phyloP scores from a whole-genome alignment of 352 stramenopile species.

The Pythium dissimile region DNA sequence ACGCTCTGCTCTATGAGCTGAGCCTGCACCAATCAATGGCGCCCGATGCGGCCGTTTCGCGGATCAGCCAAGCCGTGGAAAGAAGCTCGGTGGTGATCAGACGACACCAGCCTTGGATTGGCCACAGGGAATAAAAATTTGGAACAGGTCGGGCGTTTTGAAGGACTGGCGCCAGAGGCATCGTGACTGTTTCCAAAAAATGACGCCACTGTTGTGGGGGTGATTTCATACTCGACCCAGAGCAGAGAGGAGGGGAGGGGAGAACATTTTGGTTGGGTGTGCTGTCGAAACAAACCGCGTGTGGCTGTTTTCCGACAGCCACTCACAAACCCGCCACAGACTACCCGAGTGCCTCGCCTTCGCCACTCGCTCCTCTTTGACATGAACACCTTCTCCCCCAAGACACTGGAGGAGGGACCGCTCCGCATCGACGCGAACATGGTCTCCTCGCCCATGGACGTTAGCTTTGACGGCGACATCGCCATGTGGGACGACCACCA shows the following conservation, averaged over 20 bases:
- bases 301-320: not conserved
- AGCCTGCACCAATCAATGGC: not conserved
- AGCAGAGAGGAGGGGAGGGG: not conserved
- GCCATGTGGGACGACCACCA: conserved; percentile 5
- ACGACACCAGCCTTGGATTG: not conserved
- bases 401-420: not conserved
- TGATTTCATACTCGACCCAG: not conserved
- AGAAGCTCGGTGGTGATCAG: not conserved
- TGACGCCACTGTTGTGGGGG: not conserved
- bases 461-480: not conserved
- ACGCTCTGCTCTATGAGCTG: not conserved
- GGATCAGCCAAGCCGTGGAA: not conserved
- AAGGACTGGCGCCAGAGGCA: not conserved
- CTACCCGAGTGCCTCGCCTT: not conserved
- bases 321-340: not conserved
- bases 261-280: no score
- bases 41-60: not conserved
- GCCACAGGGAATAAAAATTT: not conserved
- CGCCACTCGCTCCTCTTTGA: not conserved
- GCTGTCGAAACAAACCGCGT: not conserved
- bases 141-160: not conserved
- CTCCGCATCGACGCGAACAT: conserved; percentile 11
- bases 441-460: conserved; percentile 1
- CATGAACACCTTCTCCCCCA: not conserved
- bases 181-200: not conserved